phyloP scores from a whole-genome alignment of 1,284 basidiomycete species.

The Wolfiporia cocos region DNA sequence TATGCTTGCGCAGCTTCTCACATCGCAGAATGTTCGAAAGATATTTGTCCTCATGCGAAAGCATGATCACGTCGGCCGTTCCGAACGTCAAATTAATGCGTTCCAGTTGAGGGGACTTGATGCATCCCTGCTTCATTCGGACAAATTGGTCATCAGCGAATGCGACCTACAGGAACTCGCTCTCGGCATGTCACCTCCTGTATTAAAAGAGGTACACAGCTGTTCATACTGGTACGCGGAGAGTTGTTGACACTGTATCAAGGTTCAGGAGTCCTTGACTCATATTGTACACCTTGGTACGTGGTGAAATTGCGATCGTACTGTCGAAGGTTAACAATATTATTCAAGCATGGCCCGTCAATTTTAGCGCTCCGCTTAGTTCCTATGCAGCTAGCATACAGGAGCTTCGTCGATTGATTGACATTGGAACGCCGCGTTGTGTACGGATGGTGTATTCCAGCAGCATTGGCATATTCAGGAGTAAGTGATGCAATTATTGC shows the following conservation, averaged over 20 bases:
- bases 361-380: constrained; percentile 15
- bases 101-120: constrained; percentile 29
- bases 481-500: not conserved
- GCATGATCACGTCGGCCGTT: not conserved
- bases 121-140: constrained; percentile 17
- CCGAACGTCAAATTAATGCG: constrained; percentile 19
- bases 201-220: constrained; percentile 15
- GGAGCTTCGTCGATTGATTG: constrained; percentile 1
- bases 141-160: constrained; percentile 27
- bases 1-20: constrained; percentile 5
- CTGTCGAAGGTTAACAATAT: not conserved
- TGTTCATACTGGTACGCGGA: not conserved
- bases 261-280: constrained; percentile 19
- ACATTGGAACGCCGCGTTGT: not conserved
- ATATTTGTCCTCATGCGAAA: constrained; percentile 7
- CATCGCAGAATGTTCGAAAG: constrained; percentile 1
- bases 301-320: not conserved
- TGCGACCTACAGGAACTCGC: constrained; percentile 19
- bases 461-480: constrained; percentile 3
- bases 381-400: constrained; percentile 9
- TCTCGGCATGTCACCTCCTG: constrained; percentile 18
- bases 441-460: constrained; percentile 1
- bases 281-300: constrained; percentile 21
- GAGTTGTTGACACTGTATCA: not conserved
- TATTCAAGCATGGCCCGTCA: constrained; percentile 17